phyloP scores from a whole-genome alignment of 148 eudicot species.

The Agrostemma githago region DNA sequence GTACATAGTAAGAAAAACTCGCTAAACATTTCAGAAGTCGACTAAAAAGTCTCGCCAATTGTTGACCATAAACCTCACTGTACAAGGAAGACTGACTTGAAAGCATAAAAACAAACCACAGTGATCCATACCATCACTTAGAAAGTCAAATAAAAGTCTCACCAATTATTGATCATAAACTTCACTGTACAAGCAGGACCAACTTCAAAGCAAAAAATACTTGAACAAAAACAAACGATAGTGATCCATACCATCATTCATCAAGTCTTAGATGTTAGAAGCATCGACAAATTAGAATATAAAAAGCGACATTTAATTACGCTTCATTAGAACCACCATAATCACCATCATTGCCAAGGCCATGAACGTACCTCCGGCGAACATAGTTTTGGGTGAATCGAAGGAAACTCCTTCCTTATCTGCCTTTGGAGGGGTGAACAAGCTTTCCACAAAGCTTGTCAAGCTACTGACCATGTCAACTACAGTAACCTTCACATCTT shows the following conservation, averaged over 20 bases:
- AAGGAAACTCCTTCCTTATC: constrained; percentile 12
- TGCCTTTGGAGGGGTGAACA: constrained; percentile 28
- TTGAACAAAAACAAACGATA: neutral
- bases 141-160: neutral
- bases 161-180: neutral
- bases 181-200: constrained; percentile 5
- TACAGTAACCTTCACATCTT: constrained; percentile 42
- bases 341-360: constrained; percentile 80
- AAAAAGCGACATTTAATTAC: constrained; percentile 25
- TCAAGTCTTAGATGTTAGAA: constrained; percentile 8
- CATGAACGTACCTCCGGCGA: constrained; percentile 48
- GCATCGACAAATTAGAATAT: constrained; percentile 44
- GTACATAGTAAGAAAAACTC: no score
- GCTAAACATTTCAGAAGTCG: neutral
- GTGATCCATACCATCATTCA: neutral
- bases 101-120: constrained; percentile 1
- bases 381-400: constrained; percentile 9
- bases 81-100: constrained; percentile 5
- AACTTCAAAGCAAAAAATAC: neutral
- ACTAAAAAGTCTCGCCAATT: neutral
- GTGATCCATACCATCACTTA: neutral
- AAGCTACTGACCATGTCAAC: constrained; percentile 50
- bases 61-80: constrained; percentile 3
- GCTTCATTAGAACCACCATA: constrained; percentile 51
- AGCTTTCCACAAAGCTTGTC: constrained; percentile 43